These are phyloP conservation scores for Leucocoprinus leucothites DNA, from an alignment of 768 basidiomycete genomes.

Conservation along the genomic window DNA sequence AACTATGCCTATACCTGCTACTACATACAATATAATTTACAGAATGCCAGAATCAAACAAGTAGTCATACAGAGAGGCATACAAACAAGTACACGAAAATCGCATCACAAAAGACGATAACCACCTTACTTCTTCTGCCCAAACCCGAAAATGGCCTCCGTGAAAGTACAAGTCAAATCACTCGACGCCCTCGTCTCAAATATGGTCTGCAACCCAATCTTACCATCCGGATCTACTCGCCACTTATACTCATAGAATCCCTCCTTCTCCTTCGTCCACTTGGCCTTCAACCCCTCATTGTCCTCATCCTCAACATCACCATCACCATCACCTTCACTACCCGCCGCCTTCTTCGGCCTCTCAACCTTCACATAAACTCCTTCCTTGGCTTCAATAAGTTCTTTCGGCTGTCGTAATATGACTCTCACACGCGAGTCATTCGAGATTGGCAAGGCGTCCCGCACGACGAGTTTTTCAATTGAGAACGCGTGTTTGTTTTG, in stretches of 20 bases:
- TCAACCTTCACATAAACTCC: conserved; percentile 31
- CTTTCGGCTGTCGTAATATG: conserved; percentile 42
- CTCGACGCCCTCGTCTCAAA: conserved; percentile 47
- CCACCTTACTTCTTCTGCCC: background rate
- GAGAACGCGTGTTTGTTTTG: conserved; percentile 47
- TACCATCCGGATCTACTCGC: conserved; percentile 38
- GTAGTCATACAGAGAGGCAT: too few relatives aligned
- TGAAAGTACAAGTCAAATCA: conserved; percentile 7
- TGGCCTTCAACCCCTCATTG: conserved; percentile 34
- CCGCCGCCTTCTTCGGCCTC: conserved; percentile 25
- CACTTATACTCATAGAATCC: conserved; percentile 56
- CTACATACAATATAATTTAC: too few relatives aligned
- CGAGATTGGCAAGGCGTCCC: conserved; percentile 42
- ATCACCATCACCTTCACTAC: conserved; percentile 24
- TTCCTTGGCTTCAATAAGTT: conserved; percentile 42
- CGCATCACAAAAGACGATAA: too few relatives aligned
- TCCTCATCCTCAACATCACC: conserved; percentile 38
- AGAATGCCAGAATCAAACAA: too few relatives aligned
- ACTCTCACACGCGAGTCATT: conserved; percentile 42
- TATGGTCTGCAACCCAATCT: conserved; percentile 40
- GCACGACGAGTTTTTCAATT: conserved; percentile 40
- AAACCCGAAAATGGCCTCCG: background rate
- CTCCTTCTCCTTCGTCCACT: conserved; percentile 49
- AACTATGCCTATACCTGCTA: too few relatives aligned
- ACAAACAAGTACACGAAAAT: too few relatives aligned